Evolutionary conservation across 2,329 filamentous ascomycete species (phyloP).

Genomic region (Ophiostoma piceae): DNA sequence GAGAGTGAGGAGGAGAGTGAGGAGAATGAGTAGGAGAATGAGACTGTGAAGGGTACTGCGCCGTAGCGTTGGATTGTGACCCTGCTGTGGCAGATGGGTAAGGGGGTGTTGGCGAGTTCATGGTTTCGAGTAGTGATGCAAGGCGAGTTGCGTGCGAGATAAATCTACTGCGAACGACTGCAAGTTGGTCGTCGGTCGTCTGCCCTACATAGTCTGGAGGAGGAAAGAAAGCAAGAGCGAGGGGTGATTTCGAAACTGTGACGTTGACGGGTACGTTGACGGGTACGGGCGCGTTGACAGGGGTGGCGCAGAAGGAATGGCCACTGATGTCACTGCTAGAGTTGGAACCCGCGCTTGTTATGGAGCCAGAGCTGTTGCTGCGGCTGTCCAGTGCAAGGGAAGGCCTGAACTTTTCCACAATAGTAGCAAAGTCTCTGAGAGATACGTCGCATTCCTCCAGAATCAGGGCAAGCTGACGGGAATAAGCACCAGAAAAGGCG

Average conservation of each 20-base stretch:
- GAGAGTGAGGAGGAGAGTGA: constrained; percentile 28
- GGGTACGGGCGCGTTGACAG: background rate
- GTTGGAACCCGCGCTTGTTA: constrained; percentile 4
- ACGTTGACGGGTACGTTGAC: background rate
- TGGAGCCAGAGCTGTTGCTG: constrained; percentile 4
- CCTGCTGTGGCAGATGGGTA: background rate
- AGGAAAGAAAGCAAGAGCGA: background rate
- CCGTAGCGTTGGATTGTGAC: background rate
- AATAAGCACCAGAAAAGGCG: constrained; percentile 39
- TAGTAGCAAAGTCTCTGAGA: constrained; percentile 49
- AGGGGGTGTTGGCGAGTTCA: constrained; percentile 39
- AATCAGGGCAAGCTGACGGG: constrained; percentile 47
- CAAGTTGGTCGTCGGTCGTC: constrained; percentile 12
- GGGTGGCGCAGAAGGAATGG: constrained; percentile 1
- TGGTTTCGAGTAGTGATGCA: constrained; percentile 39
- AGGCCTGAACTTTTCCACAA: constrained; percentile 46
- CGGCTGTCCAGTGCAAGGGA: constrained; percentile 7
- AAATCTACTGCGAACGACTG: constrained; percentile 4
- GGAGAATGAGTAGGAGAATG: constrained; percentile 28
- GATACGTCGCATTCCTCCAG: constrained; percentile 52
- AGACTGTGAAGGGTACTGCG: background rate
- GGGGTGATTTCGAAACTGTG: background rate
- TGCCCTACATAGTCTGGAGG: background rate
- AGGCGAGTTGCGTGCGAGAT: background rate
- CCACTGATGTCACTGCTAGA: constrained; percentile 16